Evolutionary conservation across 179 eudicot species (phyloP), one percentile per base, ranked within the genome.

Genomic region (Beta lomatogona): DNA sequence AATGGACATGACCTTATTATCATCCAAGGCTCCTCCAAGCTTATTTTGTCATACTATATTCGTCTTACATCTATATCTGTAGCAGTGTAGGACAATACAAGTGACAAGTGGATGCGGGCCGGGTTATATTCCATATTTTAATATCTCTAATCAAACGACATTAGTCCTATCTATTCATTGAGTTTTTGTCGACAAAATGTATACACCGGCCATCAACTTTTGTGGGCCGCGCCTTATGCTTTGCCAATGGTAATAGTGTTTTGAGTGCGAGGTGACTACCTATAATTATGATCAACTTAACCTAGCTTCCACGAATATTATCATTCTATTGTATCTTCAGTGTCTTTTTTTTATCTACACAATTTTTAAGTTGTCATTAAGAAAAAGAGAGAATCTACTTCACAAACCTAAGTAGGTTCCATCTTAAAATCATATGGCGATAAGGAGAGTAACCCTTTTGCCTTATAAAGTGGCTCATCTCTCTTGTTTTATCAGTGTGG

Each of bases 91-190:
- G 57, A 60, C 75, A 58, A 72, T 4, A 21, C 15, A n/a, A 44
- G 28, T 15, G 48, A 9, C 77, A 25, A 72, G 52, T 59, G 45
- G 71, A 50, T 22, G n/a, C 18, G 61, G 9, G 21, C 22, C 73
- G 70, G 58, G 76, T 59, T 53, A 22, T 55, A 13, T 45, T 67
- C 4, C 53, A 48, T 48, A 3, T 48, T 48, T 48, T 48, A 48
- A 6, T 48, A 48, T 6, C 53, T 48, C 53, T 5, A 22, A 19
- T 76, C n/a, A 36, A 25, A 67, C 52, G 9, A 31, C 71, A 71
- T 21, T 79, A 71, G 82, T 60, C 77, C 54, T 3, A 53, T 79
- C 22, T 75, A 41, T 71, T 22, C 9, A 71, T 71, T 71, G 60
- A 77, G 1, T 45, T 79, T 71, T 16, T 45, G 21, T 71, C 60